A percentile compares a stretch with the other conserved stretches of the same genome.
Evolutionary conservation across 257 asterid genomes (phyloP).

Genomic region (Thymus mandschuricus): DNA sequence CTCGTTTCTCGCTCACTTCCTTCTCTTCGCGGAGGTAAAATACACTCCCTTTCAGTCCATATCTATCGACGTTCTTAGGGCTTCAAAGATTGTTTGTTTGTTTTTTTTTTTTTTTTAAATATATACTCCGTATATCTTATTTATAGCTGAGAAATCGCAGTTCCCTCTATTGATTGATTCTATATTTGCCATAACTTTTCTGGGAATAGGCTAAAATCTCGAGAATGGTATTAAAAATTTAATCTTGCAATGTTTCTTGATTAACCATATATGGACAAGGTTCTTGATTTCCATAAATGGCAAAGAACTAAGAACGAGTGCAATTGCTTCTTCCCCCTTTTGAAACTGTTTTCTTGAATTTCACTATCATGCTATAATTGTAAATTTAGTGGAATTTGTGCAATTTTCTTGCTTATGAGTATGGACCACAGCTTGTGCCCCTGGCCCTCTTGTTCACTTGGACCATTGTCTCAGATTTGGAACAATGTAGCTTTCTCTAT

Average conservation of each 20-base stretch:
- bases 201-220: neutral
- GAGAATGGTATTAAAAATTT: neutral
- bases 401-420: neutral
- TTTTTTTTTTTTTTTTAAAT: no score
- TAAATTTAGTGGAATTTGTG: slow-evolving; percentile 5
- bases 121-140: no score
- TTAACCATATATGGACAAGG: neutral
- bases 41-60: neutral
- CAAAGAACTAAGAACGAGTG: neutral
- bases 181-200: neutral
- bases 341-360: neutral
- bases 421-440: neutral
- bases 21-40: slow-evolving; percentile 46
- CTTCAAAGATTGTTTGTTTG: neutral
- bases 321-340: neutral
- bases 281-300: neutral
- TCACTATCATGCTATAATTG: slow-evolving; percentile 5
- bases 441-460: neutral
- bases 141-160: neutral
- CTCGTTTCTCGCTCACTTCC: slow-evolving; percentile 65
- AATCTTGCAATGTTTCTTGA: neutral
- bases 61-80: neutral
- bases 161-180: neutral
- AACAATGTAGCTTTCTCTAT: neutral
- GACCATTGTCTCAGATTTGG: neutral